Base-by-base conservation (phyloP, 2,329 filamentous ascomycete genomes). In the Elsinoe ampelina region DNA sequence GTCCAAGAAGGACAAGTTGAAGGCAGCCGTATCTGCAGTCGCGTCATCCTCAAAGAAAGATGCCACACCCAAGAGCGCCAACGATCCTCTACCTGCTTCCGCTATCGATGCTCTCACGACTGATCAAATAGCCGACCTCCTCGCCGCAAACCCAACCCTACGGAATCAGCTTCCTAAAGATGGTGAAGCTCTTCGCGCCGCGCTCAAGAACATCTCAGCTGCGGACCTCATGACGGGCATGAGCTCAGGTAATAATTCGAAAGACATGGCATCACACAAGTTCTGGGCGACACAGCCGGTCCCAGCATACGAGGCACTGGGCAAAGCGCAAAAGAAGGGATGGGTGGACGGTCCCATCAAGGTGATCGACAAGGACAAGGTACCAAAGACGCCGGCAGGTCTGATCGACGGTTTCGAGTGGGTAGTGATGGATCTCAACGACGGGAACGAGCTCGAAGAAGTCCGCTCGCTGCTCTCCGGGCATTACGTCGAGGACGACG, bases 231-330 rank as follows among this genome's bases (percentile, higher is more conserved):
- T 89, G 79, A 87, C 86, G 1, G 85, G 86, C 65, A 86, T 90
- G 13, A 77, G 88, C 6, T 84, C 82, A 60, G 87, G 87, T 57
- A 95, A 93, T 78, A 95, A 95, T 67, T 85, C 83, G 64, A 96
- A 95, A 76, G 91, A 96, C 68, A 95, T 96, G 89, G 90, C 86
- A 5, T 88, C 85, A 58, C 96, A 97, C 79, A 96, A 95, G 73
- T 98, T 98, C 76, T 98, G 93, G 93, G 85, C 89, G 71, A 98
- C 93, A 47, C 93, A 98, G 72, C 93, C 93, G 0, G 93, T 98
- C 58, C 87, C 88, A 52, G 85, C 85, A 67, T 95, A 97, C 67
- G 54, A 48, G n/a, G 54, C 42, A 22, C 4, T 48, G 15, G 35
- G 75, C 77, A 76, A 58, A 64, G 73, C 77, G 48, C 74, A 80